Evolutionary conservation across 345 rosid genomes (phyloP).

Genomic region (Rhodamnia argentea): DNA sequence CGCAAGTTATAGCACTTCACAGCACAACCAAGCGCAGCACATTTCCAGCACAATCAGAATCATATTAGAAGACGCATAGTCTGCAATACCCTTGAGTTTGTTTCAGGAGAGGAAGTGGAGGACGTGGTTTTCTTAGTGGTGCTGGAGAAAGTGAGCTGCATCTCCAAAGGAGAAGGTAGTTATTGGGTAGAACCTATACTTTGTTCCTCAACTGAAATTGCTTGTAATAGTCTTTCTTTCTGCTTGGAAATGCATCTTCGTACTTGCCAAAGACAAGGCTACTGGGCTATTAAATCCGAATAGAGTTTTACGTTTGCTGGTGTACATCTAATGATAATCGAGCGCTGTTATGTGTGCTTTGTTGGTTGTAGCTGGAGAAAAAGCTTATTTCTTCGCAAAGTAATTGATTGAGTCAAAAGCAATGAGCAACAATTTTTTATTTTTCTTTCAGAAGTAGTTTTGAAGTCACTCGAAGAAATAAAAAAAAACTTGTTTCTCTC

Average conservation of each 20-base stretch:
- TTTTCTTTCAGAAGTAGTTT: too few relatives aligned
- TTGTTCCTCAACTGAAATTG: background rate
- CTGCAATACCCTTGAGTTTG: background rate
- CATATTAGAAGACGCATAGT: background rate
- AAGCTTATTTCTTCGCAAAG: background rate
- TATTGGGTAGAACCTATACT: background rate
- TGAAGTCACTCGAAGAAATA: too few relatives aligned
- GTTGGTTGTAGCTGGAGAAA: background rate
- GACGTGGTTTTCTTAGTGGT: conserved; percentile 84
- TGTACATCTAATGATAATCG: background rate
- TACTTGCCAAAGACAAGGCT: background rate
- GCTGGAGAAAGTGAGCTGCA: conserved; percentile 99
- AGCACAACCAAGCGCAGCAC: background rate
- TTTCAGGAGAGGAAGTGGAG: conserved; percentile 72
- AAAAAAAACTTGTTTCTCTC: too few relatives aligned
- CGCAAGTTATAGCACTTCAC: background rate
- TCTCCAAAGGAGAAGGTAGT: conserved; percentile 83
- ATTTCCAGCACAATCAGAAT: background rate
- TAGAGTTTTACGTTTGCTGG: background rate
- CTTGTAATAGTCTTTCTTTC: background rate
- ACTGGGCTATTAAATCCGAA: background rate
- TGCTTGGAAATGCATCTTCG: background rate
- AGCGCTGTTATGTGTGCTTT: background rate
- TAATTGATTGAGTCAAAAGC: background rate
- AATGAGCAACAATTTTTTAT: background rate